phyloP scores from a whole-genome alignment of 768 basidiomycete genomes.

The Lentinula sp. region DNA sequence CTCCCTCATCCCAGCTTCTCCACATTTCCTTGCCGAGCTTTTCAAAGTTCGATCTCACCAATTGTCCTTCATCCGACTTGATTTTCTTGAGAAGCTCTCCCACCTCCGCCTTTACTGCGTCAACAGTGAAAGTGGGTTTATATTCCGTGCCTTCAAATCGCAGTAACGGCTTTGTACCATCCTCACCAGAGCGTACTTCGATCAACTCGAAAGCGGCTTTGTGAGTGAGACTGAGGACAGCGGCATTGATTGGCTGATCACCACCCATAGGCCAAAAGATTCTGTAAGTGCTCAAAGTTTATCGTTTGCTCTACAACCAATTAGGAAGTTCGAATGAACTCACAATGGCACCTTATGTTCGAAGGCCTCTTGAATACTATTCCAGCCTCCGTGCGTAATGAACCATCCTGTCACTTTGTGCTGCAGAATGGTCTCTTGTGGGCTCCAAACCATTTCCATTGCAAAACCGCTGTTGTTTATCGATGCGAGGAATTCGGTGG shows the following conservation, averaged over 20 bases:
- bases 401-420: constrained; percentile 3
- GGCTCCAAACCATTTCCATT: neutral
- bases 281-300: neutral
- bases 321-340: neutral
- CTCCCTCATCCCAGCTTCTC: neutral
- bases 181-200: constrained; percentile 2
- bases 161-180: neutral
- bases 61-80: neutral
- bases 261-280: constrained; percentile 3
- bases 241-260: constrained; percentile 4
- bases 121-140: neutral
- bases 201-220: constrained; percentile 5
- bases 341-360: neutral
- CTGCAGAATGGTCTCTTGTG: constrained; percentile 3
- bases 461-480: neutral
- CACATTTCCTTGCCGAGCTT: neutral
- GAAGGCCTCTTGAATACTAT: constrained; percentile 1
- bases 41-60: constrained; percentile 1
- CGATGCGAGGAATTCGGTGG: neutral
- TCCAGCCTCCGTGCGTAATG: constrained; percentile 5
- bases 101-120: neutral
- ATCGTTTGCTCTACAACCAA: no score
- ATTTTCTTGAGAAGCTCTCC: neutral
- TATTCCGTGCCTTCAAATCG: neutral
- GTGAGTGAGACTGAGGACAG: neutral